Evolutionary conservation across 192 early-diverging fungal genomes (phyloP).

Genomic region (Paraglomus brasilianum): DNA sequence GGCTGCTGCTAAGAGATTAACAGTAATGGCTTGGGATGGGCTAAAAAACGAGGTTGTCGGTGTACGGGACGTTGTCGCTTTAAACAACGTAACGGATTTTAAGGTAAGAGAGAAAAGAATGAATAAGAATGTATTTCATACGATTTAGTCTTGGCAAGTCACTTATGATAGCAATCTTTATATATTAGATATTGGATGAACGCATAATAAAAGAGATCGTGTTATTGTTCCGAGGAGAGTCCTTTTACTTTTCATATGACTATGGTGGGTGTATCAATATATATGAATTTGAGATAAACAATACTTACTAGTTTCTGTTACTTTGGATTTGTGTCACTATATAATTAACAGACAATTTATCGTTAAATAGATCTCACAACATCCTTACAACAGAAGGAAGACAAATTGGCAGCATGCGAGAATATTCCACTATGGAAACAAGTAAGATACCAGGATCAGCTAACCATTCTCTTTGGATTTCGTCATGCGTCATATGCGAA

Average conservation of each 20-base stretch:
- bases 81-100: too few species aligned
- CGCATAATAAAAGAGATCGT: slow-evolving; percentile 49
- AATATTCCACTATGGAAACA: slow-evolving; percentile 39
- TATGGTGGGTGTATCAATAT: slow-evolving; percentile 37
- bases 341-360: too few species aligned
- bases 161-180: too few species aligned
- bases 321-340: background rate
- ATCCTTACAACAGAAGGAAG: slow-evolving; percentile 38
- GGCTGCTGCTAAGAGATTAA: background rate
- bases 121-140: too few species aligned
- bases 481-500: background rate
- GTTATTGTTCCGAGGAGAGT: slow-evolving; percentile 43
- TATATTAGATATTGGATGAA: slow-evolving; percentile 35
- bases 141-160: too few species aligned
- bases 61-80: too few species aligned
- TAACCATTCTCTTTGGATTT: background rate
- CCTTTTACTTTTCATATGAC: slow-evolving; percentile 39
- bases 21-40: slow-evolving; percentile 11
- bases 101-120: too few species aligned
- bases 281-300: slow-evolving; percentile 27
- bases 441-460: slow-evolving; percentile 21
- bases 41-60: slow-evolving; percentile 10
- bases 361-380: slow-evolving; percentile 43
- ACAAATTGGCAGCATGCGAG: background rate
- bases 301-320: slow-evolving; percentile 6